These are phyloP conservation scores for Fibroporia radiculosa DNA, from an alignment of 768 basidiomycete genomes.

Conservation along the genomic window DNA sequence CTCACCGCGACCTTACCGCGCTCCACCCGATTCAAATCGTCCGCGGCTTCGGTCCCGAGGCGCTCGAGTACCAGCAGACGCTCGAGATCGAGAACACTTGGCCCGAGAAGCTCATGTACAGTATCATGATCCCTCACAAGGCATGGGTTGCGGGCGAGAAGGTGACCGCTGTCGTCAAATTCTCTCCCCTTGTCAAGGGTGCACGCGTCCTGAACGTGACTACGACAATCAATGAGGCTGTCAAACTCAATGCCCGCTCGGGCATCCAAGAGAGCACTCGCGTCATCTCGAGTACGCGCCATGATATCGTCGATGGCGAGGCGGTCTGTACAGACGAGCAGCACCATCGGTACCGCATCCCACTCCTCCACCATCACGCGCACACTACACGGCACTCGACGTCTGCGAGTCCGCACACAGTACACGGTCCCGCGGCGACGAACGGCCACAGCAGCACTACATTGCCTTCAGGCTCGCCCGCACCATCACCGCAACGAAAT, in stretches of 20 bases:
- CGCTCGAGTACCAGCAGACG: conserved; percentile 93
- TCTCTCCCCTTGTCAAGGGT: conserved; percentile 82
- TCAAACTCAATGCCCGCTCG: conserved; percentile 49
- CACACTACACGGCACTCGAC: conserved; percentile 9
- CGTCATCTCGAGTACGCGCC: conserved; percentile 51
- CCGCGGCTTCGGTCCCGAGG: conserved; percentile 69
- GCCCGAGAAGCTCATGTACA: conserved; percentile 97
- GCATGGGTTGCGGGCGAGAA: conserved; percentile 91
- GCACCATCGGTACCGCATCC: conserved; percentile 20
- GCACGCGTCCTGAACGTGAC: conserved; percentile 58
- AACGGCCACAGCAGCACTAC: conserved; percentile 1
- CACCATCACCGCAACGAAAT: conserved; percentile 10
- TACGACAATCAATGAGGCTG: conserved; percentile 68
- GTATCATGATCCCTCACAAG: conserved; percentile 88
- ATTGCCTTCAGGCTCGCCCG: conserved; percentile 3
- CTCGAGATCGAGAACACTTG: conserved; percentile 95
- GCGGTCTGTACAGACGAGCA: conserved; percentile 28
- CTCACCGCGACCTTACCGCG: conserved; percentile 51
- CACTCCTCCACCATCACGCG: conserved; percentile 14
- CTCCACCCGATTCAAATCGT: conserved; percentile 56
- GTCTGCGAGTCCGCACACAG: background rate
- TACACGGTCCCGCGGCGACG: conserved; percentile 1
- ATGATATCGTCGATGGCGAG: conserved; percentile 60
- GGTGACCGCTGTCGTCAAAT: conserved; percentile 76
- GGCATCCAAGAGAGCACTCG: conserved; percentile 55